phyloP scores from a whole-genome alignment of 139 green algal genomes.

The Chlamydomonas sp. region DNA sequence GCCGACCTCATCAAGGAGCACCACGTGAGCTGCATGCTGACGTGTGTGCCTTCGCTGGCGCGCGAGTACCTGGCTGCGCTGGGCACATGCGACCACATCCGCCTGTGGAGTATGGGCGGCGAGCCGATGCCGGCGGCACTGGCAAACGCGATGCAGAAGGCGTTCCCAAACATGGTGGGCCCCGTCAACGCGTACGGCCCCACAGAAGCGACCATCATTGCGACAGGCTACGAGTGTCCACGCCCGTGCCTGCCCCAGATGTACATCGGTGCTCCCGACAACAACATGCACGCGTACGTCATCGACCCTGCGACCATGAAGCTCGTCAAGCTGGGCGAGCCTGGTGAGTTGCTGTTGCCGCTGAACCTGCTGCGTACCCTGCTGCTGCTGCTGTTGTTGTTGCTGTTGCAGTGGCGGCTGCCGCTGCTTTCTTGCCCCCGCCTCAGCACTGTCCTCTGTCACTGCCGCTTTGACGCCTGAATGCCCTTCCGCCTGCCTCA shows the following conservation, averaged over 20 bases:
- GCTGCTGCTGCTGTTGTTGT: too few relatives aligned
- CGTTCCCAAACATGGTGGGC: constrained; percentile 15
- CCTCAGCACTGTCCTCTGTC: too few relatives aligned
- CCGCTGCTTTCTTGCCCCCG: too few relatives aligned
- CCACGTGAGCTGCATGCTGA: constrained; percentile 14
- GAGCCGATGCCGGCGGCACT: constrained; percentile 17
- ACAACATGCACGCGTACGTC: constrained; percentile 41
- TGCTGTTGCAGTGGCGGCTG: too few relatives aligned
- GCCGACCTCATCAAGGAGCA: constrained; percentile 5
- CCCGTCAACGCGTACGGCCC: constrained; percentile 36
- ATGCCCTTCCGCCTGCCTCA: too few relatives aligned
- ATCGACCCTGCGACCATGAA: constrained; percentile 13
- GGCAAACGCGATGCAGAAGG: background rate
- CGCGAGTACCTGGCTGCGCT: background rate
- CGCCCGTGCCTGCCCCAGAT: constrained; percentile 10
- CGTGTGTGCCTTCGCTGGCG: background rate
- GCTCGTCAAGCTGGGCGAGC: background rate
- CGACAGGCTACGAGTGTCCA: background rate
- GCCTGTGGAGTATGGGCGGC: background rate
- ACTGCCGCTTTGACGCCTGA: too few relatives aligned
- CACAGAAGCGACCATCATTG: constrained; percentile 31
- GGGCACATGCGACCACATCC: background rate
- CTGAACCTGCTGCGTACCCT: constrained; percentile 25
- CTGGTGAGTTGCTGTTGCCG: constrained; percentile 40
- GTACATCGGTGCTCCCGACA: constrained; percentile 32